Evolutionary conservation across 2,329 filamentous ascomycete genomes (phyloP), one percentile per base, ranked within the genome.

Genomic region (Aspergillus udagawae): DNA sequence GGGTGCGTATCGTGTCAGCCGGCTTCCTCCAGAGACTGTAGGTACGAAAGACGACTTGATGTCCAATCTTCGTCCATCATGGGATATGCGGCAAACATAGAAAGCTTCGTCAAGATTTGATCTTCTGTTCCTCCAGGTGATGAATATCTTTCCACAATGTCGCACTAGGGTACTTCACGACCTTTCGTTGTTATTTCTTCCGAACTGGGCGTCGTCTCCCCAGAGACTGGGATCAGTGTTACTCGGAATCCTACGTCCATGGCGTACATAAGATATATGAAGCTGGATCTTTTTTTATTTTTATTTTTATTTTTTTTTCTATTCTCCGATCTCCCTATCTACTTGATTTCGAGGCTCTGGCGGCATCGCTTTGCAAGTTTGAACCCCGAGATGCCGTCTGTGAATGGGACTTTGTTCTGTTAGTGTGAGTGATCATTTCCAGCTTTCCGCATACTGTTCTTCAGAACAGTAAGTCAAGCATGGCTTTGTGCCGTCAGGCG

Each of bases 1-100:
- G 56, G 92, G 92, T 63, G 92, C 91, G 49, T 93, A 95, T 68
- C 89, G 92, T 61, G 85, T 97, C 63, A 94, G 90, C 70, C 86
- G 90, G 51, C 83, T 97, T 59, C 92, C 92, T 0, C 87, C 86
- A 57, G 91, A 92, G 64, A 84, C 87, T 47, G 90, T 96, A 57
- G 92, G 92, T 63, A 92, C 90, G 3, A 82, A 82, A 67, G 84
- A 88, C 35, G 85, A 91, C 56, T 74, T 93, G 71, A 75, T 78
- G 56, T 75, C 74, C n/a, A 78, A 85, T 62, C 74, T 88, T 70
- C 76, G 76, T 65, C 85, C 85, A 38, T 77, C 76, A 57, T 82
- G 83, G 81, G 77, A 82, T 68, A 75, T 85, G 74, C 63, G 59
- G 51, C 58, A 59, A 66, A 64, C 56, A 61, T 57, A 55, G 54